Evolutionary conservation across 345 rosid species (phyloP).

Genomic region (Sisymbrium irio): DNA sequence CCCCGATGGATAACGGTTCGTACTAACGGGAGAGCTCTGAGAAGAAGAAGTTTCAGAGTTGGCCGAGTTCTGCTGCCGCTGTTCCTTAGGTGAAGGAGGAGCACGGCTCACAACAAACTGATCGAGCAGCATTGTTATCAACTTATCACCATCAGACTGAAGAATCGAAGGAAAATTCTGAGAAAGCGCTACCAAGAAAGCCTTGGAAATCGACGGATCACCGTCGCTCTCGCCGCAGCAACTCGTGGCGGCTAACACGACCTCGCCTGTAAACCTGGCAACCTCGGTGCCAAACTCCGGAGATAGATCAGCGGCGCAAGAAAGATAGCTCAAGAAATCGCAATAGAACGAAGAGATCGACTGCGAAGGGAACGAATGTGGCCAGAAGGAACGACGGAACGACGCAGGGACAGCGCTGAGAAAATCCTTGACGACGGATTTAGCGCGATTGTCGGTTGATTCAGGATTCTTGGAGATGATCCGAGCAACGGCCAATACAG

Average conservation of each 20-base stretch:
- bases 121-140: slow-evolving; percentile 62
- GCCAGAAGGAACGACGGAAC: slow-evolving; percentile 81
- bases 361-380: slow-evolving; percentile 59
- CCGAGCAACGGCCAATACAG: slow-evolving; percentile 72
- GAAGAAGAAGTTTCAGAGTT: slow-evolving; percentile 63
- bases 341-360: slow-evolving; percentile 56
- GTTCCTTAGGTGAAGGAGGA: slow-evolving; percentile 49
- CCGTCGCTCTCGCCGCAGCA: slow-evolving; percentile 36
- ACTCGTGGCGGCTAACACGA: slow-evolving; percentile 48
- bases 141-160: slow-evolving; percentile 61
- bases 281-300: slow-evolving; percentile 68
- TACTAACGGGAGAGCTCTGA: slow-evolving; percentile 66
- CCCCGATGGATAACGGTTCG: slow-evolving; percentile 35
- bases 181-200: slow-evolving; percentile 68
- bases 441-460: slow-evolving; percentile 51
- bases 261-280: slow-evolving; percentile 65
- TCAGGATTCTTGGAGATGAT: slow-evolving; percentile 63
- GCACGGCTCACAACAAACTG: slow-evolving; percentile 48
- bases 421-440: slow-evolving; percentile 61
- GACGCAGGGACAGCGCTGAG: slow-evolving; percentile 67
- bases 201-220: slow-evolving; percentile 52
- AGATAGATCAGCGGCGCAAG: slow-evolving; percentile 46
- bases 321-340: slow-evolving; percentile 65
- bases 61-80: slow-evolving; percentile 32
- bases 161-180: slow-evolving; percentile 66